phyloP scores from a whole-genome alignment of 2,329 filamentous ascomycete genomes.

The Fusarium paranaense region DNA sequence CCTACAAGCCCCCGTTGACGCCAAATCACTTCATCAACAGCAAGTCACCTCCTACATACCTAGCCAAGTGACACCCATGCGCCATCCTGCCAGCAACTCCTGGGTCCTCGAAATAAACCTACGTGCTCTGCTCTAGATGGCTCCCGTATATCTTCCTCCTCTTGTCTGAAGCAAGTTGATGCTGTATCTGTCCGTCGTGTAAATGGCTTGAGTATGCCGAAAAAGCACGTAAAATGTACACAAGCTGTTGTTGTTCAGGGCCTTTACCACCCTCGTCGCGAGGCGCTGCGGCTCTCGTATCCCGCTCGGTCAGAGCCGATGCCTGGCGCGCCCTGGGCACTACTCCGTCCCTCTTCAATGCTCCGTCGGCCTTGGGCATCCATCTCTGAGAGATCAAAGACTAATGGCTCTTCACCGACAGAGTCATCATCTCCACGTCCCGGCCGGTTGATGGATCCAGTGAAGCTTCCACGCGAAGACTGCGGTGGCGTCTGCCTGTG shows the following conservation, averaged over 20 bases:
- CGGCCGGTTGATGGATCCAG: constrained; percentile 53
- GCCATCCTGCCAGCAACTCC: constrained; percentile 33
- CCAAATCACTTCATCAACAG: constrained; percentile 20
- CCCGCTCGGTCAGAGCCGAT: constrained; percentile 52
- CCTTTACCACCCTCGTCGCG: constrained; percentile 52
- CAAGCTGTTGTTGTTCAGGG: constrained; percentile 1
- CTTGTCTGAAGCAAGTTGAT: constrained; percentile 2
- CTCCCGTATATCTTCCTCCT: constrained; percentile 1
- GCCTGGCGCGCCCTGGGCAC: constrained; percentile 46
- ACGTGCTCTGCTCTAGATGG: constrained; percentile 15
- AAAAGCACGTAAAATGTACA: constrained; percentile 12
- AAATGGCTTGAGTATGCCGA: constrained; percentile 5
- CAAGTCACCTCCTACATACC: constrained; percentile 18
- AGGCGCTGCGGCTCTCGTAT: constrained; percentile 54
- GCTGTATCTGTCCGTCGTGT: constrained; percentile 12
- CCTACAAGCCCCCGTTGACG: neutral
- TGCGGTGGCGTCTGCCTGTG: constrained; percentile 58
- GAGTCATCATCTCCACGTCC: constrained; percentile 60
- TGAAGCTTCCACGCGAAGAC: constrained; percentile 60
- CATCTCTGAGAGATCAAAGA: constrained; percentile 81
- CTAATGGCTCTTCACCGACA: constrained; percentile 74
- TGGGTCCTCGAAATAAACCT: constrained; percentile 23
- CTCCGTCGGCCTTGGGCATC: constrained; percentile 69
- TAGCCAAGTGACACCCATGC: constrained; percentile 20
- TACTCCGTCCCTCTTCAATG: constrained; percentile 64